Evolutionary conservation across 2,329 filamentous ascomycete species (phyloP).

Genomic region (Aureobasidium subglaciale): DNA sequence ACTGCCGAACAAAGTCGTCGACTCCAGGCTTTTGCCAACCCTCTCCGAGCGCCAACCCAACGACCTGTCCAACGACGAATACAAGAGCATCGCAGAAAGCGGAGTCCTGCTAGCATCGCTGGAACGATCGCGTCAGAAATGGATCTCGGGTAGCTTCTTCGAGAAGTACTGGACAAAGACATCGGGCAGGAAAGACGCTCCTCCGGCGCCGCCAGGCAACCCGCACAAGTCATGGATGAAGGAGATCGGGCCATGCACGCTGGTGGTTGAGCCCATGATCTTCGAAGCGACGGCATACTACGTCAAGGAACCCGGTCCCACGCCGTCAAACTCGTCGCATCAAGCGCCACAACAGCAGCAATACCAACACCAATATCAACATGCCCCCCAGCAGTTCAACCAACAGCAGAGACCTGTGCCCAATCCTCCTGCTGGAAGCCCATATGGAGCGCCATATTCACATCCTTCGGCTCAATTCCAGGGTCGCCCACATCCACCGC

Average conservation of each 20-base stretch:
- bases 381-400: background rate
- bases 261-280: conserved; percentile 73
- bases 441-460: conserved; percentile 9
- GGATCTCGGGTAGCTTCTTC: conserved; percentile 61
- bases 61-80: conserved; percentile 57
- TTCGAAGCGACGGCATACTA: conserved; percentile 69
- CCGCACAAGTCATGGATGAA: conserved; percentile 32
- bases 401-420: conserved; percentile 19
- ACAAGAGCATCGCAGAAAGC: conserved; percentile 68
- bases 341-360: conserved; percentile 11
- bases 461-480: background rate
- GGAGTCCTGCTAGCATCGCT: conserved; percentile 70
- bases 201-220: conserved; percentile 40
- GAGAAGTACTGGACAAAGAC: conserved; percentile 74
- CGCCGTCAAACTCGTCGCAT: conserved; percentile 7
- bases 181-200: conserved; percentile 58
- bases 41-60: conserved; percentile 60
- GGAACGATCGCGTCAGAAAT: conserved; percentile 63
- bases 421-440: conserved; percentile 22
- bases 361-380: background rate
- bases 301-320: conserved; percentile 52
- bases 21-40: conserved; percentile 64
- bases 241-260: conserved; percentile 62
- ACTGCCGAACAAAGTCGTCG: conserved; percentile 56
- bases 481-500: conserved; percentile 18